Base-by-base conservation (phyloP, 148 eudicot genomes). In the Vaccinium myrtillus region DNA sequence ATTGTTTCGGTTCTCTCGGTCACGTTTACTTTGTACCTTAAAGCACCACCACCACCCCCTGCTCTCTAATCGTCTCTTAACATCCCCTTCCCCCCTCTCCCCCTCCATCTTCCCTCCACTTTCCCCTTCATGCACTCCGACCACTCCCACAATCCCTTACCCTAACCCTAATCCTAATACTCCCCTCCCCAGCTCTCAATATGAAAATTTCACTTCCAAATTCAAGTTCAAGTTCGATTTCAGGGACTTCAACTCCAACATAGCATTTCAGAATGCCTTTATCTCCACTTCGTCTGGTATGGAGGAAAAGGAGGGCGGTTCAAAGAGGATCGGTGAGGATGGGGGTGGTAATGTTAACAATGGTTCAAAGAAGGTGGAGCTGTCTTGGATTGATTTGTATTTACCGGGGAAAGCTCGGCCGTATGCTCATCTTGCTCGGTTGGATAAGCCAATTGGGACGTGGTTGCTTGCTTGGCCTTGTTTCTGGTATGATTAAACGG, bases 401-500 rank as follows among this genome's bases (percentile, higher is more conserved):
- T 75, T 95, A 65, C 98, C 99, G 1, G 80, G 85, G 86, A 83
- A 80, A 46, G 78, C 85, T 50, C 89, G 84, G 69, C 98, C 96
- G 0, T 97, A 95, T 79, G 98, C 99, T 15, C 91, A 83, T 74
- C 91, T 95, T 16, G 98, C 98, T 30, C 92, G 99, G 19, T 88
- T 94, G 81, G 98, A 95, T 86, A 92, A 89, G 82, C 94, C 94
- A 1, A 95, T 97, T 73, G 99, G 99, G 36, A 94, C 98, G 78
- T 97, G 98, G 98, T 91, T 95, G 83, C 98, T 97, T 58, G 97
- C 94, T 86, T 95, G 98, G 98, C 98, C 98, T 11, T 95, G 98
- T 83, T 90, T 95, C 90, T 97, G 98, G 98, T 95, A 89, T 71
- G 92, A 43, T 43, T 73, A 30, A 63, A 49, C 55, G 6, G 15